Conservation (phyloP, 805 yeast species). For the Sugiyamaella boreocaroliniensis region DNA sequence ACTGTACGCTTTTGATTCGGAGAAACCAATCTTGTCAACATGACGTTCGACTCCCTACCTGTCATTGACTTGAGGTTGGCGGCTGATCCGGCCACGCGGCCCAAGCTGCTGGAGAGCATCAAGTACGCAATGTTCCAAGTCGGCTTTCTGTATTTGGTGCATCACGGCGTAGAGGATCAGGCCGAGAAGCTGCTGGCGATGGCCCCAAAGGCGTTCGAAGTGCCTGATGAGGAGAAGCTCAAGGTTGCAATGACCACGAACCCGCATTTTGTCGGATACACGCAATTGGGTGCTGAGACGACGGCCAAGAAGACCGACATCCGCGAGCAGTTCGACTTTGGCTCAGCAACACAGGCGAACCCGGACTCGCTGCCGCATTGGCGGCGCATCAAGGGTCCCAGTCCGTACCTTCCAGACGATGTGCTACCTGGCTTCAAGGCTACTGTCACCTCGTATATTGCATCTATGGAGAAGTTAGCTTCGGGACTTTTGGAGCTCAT, state of each 20-base stretch:
- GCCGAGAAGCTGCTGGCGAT: slow-evolving; percentile 36
- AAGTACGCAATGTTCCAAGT: slow-evolving; percentile 47
- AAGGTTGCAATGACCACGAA: slow-evolving; percentile 47
- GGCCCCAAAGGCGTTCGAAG: slow-evolving; percentile 39
- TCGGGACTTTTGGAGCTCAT: slow-evolving; percentile 40
- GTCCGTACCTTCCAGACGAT: slow-evolving; percentile 43
- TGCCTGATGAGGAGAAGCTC: slow-evolving; percentile 41
- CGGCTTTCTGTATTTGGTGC: slow-evolving; percentile 47
- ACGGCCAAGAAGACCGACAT: slow-evolving; percentile 49
- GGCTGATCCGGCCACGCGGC: slow-evolving; percentile 36
- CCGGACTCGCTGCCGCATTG: slow-evolving; percentile 34
- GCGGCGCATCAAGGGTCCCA: slow-evolving; percentile 51
- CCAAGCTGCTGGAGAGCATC: slow-evolving; percentile 34
- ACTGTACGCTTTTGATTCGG: neutral
- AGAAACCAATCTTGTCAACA: neutral
- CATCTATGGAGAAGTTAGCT: slow-evolving; percentile 41
- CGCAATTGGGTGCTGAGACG: slow-evolving; percentile 50
- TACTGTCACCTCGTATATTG: slow-evolving; percentile 38
- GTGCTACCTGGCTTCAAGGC: slow-evolving; percentile 40
- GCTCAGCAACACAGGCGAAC: slow-evolving; percentile 39
- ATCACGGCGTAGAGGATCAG: slow-evolving; percentile 40
- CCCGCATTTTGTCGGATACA: slow-evolving; percentile 55
- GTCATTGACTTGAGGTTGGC: slow-evolving; percentile 40
- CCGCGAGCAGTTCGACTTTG: slow-evolving; percentile 59
- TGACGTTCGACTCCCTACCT: slow-evolving; percentile 22